Percentiles rank a stretch among this genome's conserved stretches.
Conservation (phyloP, 1,139 yeast species). For the Yamadazyma jaroonii region DNA sequence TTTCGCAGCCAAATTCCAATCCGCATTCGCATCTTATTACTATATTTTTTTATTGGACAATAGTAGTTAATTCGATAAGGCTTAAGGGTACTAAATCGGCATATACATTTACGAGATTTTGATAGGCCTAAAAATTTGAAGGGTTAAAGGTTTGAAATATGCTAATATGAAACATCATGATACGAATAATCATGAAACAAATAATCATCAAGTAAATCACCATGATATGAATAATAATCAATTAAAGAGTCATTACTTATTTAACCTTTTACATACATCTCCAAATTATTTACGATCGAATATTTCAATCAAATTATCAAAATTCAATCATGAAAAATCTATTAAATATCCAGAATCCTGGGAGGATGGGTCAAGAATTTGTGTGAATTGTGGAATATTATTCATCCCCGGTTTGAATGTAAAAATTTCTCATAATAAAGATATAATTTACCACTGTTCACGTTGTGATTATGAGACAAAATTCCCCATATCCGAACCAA, state of each 20-base stretch:
- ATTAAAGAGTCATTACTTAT: slow-evolving; percentile 19
- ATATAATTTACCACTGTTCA: slow-evolving; percentile 14
- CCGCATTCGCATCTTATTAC: slow-evolving; percentile 1
- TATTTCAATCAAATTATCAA: slow-evolving; percentile 14
- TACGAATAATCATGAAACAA: slow-evolving; percentile 19
- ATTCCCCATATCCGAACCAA: not conserved
- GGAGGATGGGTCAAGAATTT: slow-evolving; percentile 29
- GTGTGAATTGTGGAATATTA: slow-evolving; percentile 44
- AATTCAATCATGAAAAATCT: slow-evolving; percentile 20
- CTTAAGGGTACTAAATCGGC: too few species aligned
- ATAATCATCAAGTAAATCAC: slow-evolving; percentile 18
- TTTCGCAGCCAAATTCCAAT: not conserved
- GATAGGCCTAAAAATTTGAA: too few species aligned
- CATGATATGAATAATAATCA: slow-evolving; percentile 18
- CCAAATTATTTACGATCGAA: not conserved
- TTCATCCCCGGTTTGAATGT: slow-evolving; percentile 47
- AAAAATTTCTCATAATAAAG: slow-evolving; percentile 12
- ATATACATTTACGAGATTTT: too few species aligned
- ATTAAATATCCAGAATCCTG: slow-evolving; percentile 26
- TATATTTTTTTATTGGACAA: too few species aligned
- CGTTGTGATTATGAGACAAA: slow-evolving; percentile 8
- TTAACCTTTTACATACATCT: slow-evolving; percentile 26
- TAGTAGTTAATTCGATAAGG: too few species aligned
- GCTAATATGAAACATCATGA: too few species aligned
- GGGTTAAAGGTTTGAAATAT: too few species aligned